Base-by-base conservation (phyloP, 164 flowering plant genomes). In the Amborella trichopoda region DNA sequence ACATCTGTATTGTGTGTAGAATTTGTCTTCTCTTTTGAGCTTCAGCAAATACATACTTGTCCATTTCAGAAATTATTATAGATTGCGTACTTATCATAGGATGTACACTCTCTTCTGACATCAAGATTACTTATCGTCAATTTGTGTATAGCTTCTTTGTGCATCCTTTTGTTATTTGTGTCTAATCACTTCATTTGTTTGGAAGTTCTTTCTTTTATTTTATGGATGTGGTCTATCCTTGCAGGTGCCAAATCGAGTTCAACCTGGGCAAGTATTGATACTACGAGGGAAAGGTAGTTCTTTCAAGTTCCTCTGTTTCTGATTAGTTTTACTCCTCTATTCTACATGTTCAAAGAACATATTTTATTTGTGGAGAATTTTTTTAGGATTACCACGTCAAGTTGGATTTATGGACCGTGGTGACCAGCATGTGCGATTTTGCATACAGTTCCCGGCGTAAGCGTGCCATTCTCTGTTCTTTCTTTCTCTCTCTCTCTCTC, bases 181-280 rank as follows among this genome's bases (percentile, higher is more conserved):
- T 40, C 28, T 28, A 11, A 10, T 6, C 12, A 21, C 6, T 24
- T 1, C 4, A 12, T 48, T 41, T 30, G 21, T 5, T 30, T 16
- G 9, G 13, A 9, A 17, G 19, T 42, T 42, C 5, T 6, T 22
- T 19, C 11, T 32, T 23, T 23, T 37, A 41, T n/a, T 44, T 23
- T 23, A 32, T 37, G 21, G 28, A 38, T 72, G 54, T 6, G 19
- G 19, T n/a, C 11, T 37, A 21, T 48, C 48, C 41, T 58, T 48
- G 34, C 68, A 91, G 98, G 81, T 91, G 60, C 96, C 96, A 23
- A 81, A 74, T 58, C 93, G 94, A 21, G 93, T 78, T 67, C 98
- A 86, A 53, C 93, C 66, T 50, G 96, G 98, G 43, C 83, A 91
- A 48, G 68, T 73, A 44, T 18, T 77, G 44, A 66, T 64, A 17